A percentile compares a stretch with the other conserved stretches of the same genome.
These are phyloP conservation scores for Aspergillus homomorphus DNA, from an alignment of 495 filamentous ascomycete species.

Conservation along the genomic window DNA sequence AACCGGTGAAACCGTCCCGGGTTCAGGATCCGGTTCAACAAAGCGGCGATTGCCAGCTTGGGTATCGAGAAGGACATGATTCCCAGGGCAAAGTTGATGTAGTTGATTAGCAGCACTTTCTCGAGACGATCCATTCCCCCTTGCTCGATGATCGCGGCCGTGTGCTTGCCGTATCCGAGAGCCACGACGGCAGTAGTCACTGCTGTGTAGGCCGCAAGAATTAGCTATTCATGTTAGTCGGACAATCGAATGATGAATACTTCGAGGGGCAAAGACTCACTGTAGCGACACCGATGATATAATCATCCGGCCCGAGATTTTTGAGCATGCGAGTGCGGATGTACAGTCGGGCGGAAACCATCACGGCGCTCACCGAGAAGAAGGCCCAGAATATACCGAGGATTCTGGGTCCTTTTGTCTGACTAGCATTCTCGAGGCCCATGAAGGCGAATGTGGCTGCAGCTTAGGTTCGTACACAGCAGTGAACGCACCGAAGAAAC, in stretches of 20 bases:
- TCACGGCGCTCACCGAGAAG: conserved; percentile 21
- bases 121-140: conserved; percentile 4
- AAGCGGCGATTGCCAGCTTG: conserved; percentile 38
- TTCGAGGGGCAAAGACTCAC: conserved; percentile 10
- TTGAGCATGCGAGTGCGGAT: conserved; percentile 40
- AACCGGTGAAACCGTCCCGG: conserved; percentile 25
- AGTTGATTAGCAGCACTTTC: conserved; percentile 28
- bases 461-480: neutral
- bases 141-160: neutral
- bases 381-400: conserved; percentile 38
- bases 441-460: neutral
- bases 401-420: conserved; percentile 34
- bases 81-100: conserved; percentile 35
- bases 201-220: conserved; percentile 12
- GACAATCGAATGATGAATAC: too few relatives aligned
- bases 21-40: conserved; percentile 39
- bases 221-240: too few relatives aligned
- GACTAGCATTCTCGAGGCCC: conserved; percentile 8
- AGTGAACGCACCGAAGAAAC: too few relatives aligned
- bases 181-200: conserved; percentile 27
- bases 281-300: conserved; percentile 37
- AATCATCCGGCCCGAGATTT: conserved; percentile 45
- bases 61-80: conserved; percentile 41
- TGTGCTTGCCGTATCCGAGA: conserved; percentile 26
- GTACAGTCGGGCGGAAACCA: conserved; percentile 40